Conservation (phyloP, 352 stramenopile species). For the Phytophthora cryptogea region DNA sequence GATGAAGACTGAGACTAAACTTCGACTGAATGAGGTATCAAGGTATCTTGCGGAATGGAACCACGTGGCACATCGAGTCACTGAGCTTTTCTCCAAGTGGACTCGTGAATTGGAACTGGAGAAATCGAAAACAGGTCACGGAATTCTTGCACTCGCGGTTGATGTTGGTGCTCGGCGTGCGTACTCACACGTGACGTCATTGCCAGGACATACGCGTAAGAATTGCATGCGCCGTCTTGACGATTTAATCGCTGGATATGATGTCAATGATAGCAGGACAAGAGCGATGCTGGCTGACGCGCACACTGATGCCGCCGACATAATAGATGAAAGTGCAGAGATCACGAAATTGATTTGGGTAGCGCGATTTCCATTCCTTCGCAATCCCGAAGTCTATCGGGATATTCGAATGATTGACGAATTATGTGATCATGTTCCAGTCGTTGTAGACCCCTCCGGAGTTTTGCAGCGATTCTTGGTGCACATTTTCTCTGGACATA, state of each 20-base stretch:
- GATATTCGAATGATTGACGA: slow-evolving; percentile 32
- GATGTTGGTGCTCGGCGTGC: slow-evolving; percentile 6
- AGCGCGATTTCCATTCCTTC: slow-evolving; percentile 45
- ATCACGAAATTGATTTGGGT: slow-evolving; percentile 39
- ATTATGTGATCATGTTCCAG: slow-evolving; percentile 42
- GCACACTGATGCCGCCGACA: not conserved
- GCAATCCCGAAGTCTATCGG: slow-evolving; percentile 4
- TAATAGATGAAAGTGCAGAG: not conserved
- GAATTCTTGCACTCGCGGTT: slow-evolving; percentile 3
- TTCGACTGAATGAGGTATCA: slow-evolving; percentile 12
- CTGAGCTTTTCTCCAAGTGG: slow-evolving; percentile 18
- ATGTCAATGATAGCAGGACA: not conserved
- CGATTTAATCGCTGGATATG: slow-evolving; percentile 3
- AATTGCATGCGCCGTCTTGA: slow-evolving; percentile 4
- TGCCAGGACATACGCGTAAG: not conserved
- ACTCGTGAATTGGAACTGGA: slow-evolving; percentile 17
- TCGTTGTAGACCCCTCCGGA: slow-evolving; percentile 47
- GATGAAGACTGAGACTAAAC: slow-evolving; percentile 18
- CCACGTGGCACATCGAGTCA: slow-evolving; percentile 10
- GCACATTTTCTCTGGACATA: slow-evolving; percentile 49
- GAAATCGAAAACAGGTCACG: slow-evolving; percentile 5
- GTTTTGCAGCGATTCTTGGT: slow-evolving; percentile 55
- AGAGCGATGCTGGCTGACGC: not conserved
- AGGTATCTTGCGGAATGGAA: slow-evolving; percentile 17
- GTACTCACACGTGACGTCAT: slow-evolving; percentile 14